Base-by-base conservation (phyloP, 1,284 basidiomycete genomes). In the Heterobasidion annosum region DNA sequence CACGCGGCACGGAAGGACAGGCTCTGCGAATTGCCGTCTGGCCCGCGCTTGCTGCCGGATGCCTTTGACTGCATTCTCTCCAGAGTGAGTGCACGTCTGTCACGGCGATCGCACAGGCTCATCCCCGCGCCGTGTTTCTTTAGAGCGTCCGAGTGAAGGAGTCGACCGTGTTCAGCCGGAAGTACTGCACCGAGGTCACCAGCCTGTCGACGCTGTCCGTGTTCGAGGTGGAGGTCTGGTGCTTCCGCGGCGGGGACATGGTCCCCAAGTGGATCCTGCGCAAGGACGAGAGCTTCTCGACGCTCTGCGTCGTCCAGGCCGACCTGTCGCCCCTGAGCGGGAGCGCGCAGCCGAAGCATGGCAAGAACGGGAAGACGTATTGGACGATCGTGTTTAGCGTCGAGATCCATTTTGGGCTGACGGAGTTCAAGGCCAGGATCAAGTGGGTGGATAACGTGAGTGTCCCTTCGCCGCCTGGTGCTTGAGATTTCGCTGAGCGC, bases 361-460 rank as follows among this genome's bases (percentile, higher is more conserved):
- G 85, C 1, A 77, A 68, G 59, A 77, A 76, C 48, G 83, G 83
- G 50, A 85, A 81, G 68, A 81, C 74, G 12, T 89, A 88, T 60
- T 88, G 85, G 85, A 87, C 84, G 18, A 88, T 88, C 57, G 81
- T 88, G 18, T 89, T 88, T 66, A 85, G 83, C 37, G 82, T 90
- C 37, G 87, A 89, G 64, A 88, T 90, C 54, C 85, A 88, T 64
- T 89, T 89, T 58, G 87, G 87, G 43, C 64, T 88, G 58, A 89
- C 86, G 0, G 87, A 90, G 67, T 88, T 89, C 70, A 84, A 73
- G 65, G 85, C 87, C 1, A 76, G 87, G 53, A 88, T 89, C 57
- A 89, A 88, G 66, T 89, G 86, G 87, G 74, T 81, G 48, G 86
- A 89, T 63, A 81, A 85, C 63, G 85, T 87, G 63, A 58, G 81